Percentiles rank a stretch among this genome's conserved stretches.
Conservation (phyloP, 176 grass and related monocot species). For the Eremochloa ophiuroides region DNA sequence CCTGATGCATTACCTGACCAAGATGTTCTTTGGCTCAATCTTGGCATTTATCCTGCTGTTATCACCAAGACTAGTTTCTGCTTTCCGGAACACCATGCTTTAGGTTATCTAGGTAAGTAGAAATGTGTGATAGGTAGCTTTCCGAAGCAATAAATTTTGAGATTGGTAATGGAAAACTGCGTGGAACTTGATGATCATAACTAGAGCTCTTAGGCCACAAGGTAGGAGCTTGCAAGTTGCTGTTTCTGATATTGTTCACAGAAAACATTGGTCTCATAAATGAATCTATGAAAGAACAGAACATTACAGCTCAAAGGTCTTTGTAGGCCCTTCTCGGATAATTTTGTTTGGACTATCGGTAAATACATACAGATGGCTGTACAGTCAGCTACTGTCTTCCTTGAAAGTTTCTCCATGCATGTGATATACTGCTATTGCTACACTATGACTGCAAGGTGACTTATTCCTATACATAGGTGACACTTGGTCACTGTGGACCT, state of each 20-base stretch:
- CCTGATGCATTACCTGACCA: slow-evolving; percentile 45
- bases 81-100: slow-evolving; percentile 29
- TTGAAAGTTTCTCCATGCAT: neutral
- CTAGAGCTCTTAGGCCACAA: neutral
- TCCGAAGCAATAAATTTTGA: neutral
- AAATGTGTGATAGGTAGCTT: neutral
- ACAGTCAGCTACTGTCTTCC: neutral
- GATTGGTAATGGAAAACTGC: neutral
- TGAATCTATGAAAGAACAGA: neutral
- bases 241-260: neutral
- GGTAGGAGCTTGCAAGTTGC: neutral
- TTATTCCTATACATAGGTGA: too few relatives aligned
- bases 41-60: slow-evolving; percentile 71
- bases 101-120: slow-evolving; percentile 9
- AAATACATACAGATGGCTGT: neutral
- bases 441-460: too few relatives aligned
- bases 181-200: neutral
- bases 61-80: slow-evolving; percentile 66
- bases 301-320: neutral
- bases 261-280: neutral
- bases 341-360: neutral
- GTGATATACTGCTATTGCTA: too few relatives aligned
- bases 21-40: slow-evolving; percentile 76
- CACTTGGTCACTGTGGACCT: too few relatives aligned
- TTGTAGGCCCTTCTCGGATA: neutral